phyloP scores from a whole-genome alignment of 257 asterid species.

The Fraxinus excelsior region DNA sequence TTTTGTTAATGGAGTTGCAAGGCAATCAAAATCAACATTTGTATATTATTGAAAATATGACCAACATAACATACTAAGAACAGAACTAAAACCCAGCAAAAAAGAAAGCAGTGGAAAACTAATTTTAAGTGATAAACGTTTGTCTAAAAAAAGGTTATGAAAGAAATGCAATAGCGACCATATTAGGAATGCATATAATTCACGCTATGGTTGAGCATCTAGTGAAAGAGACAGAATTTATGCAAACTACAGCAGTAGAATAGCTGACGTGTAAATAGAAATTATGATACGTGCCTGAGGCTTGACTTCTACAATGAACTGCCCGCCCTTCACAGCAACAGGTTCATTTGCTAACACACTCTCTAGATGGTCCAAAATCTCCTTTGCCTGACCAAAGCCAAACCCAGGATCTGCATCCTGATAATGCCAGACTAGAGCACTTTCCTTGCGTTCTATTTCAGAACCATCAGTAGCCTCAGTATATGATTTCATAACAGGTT shows the following conservation, averaged over 20 bases:
- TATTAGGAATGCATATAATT: background rate
- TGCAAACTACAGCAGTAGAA: background rate
- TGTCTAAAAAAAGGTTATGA: slow-evolving; percentile 1
- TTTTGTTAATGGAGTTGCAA: background rate
- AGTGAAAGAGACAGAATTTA: background rate
- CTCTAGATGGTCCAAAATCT: slow-evolving; percentile 93
- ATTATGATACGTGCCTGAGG: slow-evolving; percentile 66
- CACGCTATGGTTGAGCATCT: background rate
- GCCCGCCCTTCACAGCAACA: slow-evolving; percentile 92
- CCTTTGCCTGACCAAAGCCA: slow-evolving; percentile 87
- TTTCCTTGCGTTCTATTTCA: slow-evolving; percentile 75
- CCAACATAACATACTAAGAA: background rate
- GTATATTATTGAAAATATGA: background rate
- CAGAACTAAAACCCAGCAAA: background rate
- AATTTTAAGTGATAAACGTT: too few species aligned
- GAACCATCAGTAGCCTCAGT: slow-evolving; percentile 95
- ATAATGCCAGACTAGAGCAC: slow-evolving; percentile 91
- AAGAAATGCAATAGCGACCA: background rate
- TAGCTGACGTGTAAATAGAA: slow-evolving; percentile 12
- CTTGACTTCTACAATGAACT: slow-evolving; percentile 86
- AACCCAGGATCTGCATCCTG: slow-evolving; percentile 83
- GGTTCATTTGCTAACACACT: slow-evolving; percentile 94
- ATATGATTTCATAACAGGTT: slow-evolving; percentile 86
- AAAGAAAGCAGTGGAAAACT: background rate
- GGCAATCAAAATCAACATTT: background rate